Evolutionary conservation across 1,139 yeast species (phyloP).

Genomic region (Saccharomycopsis crataegensis): DNA sequence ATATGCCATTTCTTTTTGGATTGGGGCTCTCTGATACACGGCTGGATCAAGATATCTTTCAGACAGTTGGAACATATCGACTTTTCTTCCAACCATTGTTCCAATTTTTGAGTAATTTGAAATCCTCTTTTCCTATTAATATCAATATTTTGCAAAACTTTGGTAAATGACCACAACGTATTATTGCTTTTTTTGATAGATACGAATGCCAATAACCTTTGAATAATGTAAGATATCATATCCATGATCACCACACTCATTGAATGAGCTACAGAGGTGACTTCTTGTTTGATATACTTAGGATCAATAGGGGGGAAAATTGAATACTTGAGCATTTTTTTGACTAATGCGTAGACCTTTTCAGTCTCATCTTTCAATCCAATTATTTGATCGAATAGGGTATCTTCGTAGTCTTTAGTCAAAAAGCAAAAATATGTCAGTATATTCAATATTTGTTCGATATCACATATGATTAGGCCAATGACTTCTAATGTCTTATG

Average conservation of each 20-base stretch:
- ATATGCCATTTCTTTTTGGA: slow-evolving; percentile 16
- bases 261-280: background rate
- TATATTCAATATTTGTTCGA: slow-evolving; percentile 13
- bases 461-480: slow-evolving; percentile 15
- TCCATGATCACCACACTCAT: slow-evolving; percentile 3
- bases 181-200: slow-evolving; percentile 2
- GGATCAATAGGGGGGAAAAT: slow-evolving; percentile 15
- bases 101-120: slow-evolving; percentile 10
- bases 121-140: slow-evolving; percentile 1
- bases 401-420: slow-evolving; percentile 13
- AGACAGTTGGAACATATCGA: slow-evolving; percentile 6
- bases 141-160: background rate
- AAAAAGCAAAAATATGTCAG: slow-evolving; percentile 9
- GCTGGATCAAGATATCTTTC: slow-evolving; percentile 4
- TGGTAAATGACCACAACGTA: background rate
- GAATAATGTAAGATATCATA: slow-evolving; percentile 10
- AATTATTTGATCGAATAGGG: slow-evolving; percentile 3
- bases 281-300: slow-evolving; percentile 6
- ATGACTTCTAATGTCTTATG: slow-evolving; percentile 12
- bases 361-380: slow-evolving; percentile 7
- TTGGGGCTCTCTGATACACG: slow-evolving; percentile 9
- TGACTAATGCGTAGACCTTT: background rate
- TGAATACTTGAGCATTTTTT: slow-evolving; percentile 10
- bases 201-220: slow-evolving; percentile 8
- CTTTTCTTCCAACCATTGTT: slow-evolving; percentile 11